phyloP scores from a whole-genome alignment of 257 asterid genomes.

The Paulownia fortunei region DNA sequence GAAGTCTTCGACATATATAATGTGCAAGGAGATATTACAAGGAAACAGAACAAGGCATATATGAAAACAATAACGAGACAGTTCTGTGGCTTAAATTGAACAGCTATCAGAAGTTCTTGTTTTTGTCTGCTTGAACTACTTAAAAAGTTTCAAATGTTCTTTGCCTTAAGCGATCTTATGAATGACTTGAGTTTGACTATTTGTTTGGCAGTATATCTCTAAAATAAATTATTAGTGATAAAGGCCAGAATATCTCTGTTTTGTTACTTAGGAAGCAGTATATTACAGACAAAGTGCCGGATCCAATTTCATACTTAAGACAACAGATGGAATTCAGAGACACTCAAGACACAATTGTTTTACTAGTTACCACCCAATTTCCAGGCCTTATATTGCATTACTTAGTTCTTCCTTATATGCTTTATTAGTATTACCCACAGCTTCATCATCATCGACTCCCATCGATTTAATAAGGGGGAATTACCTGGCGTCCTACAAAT shows the following conservation, averaged over 20 bases:
- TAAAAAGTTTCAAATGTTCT: not conserved
- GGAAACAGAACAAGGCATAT: too few relatives aligned
- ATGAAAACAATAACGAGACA: too few relatives aligned
- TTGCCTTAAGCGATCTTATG: not conserved
- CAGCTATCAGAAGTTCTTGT: constrained; percentile 3
- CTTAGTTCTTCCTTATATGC: too few relatives aligned
- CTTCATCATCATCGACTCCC: too few relatives aligned
- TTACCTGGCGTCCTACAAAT: too few relatives aligned
- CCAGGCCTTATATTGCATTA: too few relatives aligned
- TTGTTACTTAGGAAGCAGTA: not conserved
- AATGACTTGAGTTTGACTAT: not conserved
- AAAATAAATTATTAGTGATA: not conserved
- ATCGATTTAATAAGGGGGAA: too few relatives aligned
- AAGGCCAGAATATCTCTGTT: not conserved
- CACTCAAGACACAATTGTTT: not conserved
- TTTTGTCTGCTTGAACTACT: constrained; percentile 17
- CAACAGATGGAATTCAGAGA: not conserved
- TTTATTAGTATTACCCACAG: too few relatives aligned
- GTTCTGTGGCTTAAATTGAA: too few relatives aligned
- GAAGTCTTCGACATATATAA: too few relatives aligned
- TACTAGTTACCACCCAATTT: not conserved
- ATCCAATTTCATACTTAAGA: not conserved
- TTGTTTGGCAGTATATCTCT: not conserved
- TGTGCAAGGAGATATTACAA: too few relatives aligned
- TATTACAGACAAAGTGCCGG: not conserved